phyloP scores from a whole-genome alignment of 2,329 filamentous ascomycete species.

The Malbranchea cinnamomea region DNA sequence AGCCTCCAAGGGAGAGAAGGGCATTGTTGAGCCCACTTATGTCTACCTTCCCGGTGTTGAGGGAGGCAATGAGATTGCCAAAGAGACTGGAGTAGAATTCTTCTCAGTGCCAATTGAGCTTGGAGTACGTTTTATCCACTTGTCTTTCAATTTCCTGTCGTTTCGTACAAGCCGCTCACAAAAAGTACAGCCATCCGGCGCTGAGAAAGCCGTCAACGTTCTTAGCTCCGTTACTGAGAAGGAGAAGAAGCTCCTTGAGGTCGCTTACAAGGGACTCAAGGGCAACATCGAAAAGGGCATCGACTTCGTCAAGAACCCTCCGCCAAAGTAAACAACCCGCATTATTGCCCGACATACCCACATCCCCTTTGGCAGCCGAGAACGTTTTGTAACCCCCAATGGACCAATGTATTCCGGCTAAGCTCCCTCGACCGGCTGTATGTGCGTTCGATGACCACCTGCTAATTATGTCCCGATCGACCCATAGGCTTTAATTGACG shows the following conservation, averaged over 20 bases:
- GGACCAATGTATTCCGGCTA: no score
- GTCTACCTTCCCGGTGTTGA: constrained; percentile 85
- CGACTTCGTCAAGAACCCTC: constrained; percentile 73
- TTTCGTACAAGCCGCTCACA: constrained; percentile 14
- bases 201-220: constrained; percentile 70
- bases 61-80: constrained; percentile 71
- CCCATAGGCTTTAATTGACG: no score
- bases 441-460: no score
- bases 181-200: constrained; percentile 54
- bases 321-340: constrained; percentile 60
- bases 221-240: constrained; percentile 63
- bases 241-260: constrained; percentile 76
- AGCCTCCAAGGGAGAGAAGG: constrained; percentile 77
- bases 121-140: constrained; percentile 50
- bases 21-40: constrained; percentile 86
- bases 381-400: no score
- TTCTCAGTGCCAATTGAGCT: constrained; percentile 95
- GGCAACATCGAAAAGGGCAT: constrained; percentile 92
- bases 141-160: constrained; percentile 5
- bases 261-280: constrained; percentile 62
- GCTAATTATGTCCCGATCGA: no score
- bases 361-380: no score
- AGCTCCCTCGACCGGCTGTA: no score
- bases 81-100: constrained; percentile 75
- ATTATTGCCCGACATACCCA: no score